Evolutionary conservation across 129 eudicot species (phyloP).

Genomic region (Glebionis coronaria): DNA sequence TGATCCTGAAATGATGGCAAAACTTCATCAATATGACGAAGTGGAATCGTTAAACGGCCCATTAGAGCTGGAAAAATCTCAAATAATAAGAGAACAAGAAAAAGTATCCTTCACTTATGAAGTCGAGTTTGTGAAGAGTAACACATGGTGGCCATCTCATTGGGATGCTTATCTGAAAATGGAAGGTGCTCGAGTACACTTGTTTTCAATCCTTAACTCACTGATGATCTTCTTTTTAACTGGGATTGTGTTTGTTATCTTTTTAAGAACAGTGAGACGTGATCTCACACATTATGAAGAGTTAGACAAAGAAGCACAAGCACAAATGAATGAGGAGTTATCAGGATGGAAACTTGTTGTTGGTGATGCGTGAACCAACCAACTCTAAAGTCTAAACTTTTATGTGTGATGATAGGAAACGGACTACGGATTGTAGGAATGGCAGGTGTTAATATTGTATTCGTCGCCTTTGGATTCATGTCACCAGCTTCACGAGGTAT

Average conservation of each 20-base stretch:
- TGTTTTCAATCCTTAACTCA: slow-evolving; percentile 59
- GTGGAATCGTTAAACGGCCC: slow-evolving; percentile 43
- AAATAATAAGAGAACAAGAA: slow-evolving; percentile 54
- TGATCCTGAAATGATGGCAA: slow-evolving; percentile 51
- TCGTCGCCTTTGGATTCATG: slow-evolving; percentile 19
- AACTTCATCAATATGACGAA: slow-evolving; percentile 48
- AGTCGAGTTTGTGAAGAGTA: slow-evolving; percentile 60
- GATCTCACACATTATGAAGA: slow-evolving; percentile 59
- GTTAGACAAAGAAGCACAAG: slow-evolving; percentile 66
- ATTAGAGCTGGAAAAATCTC: slow-evolving; percentile 41
- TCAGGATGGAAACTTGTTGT: slow-evolving; percentile 76
- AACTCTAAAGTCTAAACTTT: slow-evolving; percentile 40
- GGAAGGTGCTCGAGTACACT: slow-evolving; percentile 57
- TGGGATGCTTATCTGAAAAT: slow-evolving; percentile 89
- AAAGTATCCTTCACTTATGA: too few species aligned
- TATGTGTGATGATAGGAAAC: slow-evolving; percentile 52
- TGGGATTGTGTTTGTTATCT: slow-evolving; percentile 58
- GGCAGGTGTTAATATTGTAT: slow-evolving; percentile 41
- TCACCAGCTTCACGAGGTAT: slow-evolving; percentile 29
- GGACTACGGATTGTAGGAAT: slow-evolving; percentile 57
- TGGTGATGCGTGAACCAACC: slow-evolving; percentile 55
- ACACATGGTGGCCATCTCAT: slow-evolving; percentile 60
- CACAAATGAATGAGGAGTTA: slow-evolving; percentile 63
- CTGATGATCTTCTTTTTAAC: slow-evolving; percentile 60
- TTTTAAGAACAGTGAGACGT: slow-evolving; percentile 59